A percentile compares a stretch with the other conserved stretches of the same genome.
Evolutionary conservation across 495 filamentous ascomycete genomes (phyloP).

Genomic region (Umbilicaria muhlenbergii): DNA sequence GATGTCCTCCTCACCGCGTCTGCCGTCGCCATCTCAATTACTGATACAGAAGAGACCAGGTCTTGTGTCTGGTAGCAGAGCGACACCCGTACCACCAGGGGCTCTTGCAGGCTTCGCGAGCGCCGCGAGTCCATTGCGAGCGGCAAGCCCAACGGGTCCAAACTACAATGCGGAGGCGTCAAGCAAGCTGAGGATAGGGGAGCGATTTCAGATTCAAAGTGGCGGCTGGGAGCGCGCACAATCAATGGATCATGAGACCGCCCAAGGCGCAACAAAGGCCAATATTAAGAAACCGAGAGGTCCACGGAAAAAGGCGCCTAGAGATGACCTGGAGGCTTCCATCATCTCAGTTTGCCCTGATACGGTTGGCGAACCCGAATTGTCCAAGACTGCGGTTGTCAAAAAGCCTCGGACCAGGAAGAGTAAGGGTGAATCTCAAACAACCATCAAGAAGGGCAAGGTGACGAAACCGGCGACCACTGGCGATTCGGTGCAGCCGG

Average conservation of each 20-base stretch:
- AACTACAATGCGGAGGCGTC: not conserved
- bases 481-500: not conserved
- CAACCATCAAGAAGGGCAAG: constrained; percentile 10
- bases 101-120: constrained; percentile 23
- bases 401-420: constrained; percentile 8
- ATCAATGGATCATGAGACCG: not conserved
- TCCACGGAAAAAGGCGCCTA: not conserved
- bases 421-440: constrained; percentile 3
- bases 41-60: constrained; percentile 19
- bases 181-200: not conserved
- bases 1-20: constrained; percentile 17
- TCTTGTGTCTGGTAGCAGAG: constrained; percentile 19
- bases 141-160: no score
- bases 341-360: no score
- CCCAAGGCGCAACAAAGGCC: not conserved
- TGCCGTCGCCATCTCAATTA: constrained; percentile 23
- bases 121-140: constrained; percentile 2
- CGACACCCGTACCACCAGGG: constrained; percentile 17
- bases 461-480: constrained; percentile 6
- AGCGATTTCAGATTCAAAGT: constrained; percentile 15
- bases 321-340: not conserved
- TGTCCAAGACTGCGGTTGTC: not conserved
- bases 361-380: no score
- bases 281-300: constrained; percentile 7
- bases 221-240: not conserved